phyloP scores from a whole-genome alignment of 1,139 yeast species.

The Saccharomycopsis crataegensis region DNA sequence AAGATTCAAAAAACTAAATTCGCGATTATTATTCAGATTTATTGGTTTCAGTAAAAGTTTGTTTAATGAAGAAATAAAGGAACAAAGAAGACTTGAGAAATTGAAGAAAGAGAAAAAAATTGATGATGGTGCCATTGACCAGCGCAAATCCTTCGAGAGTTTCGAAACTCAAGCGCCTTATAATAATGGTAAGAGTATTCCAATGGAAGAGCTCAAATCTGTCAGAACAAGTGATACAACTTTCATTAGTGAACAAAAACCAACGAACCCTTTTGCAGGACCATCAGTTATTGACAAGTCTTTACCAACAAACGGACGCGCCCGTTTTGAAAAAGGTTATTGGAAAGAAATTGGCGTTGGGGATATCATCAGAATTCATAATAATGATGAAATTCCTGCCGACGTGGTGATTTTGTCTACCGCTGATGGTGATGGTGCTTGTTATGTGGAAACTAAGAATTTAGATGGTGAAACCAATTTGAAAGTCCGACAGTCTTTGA shows the following conservation, averaged over 20 bases:
- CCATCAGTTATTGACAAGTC: slow-evolving; percentile 13
- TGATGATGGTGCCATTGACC: slow-evolving; percentile 11
- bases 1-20: slow-evolving; percentile 46
- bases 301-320: neutral
- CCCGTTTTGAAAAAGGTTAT: slow-evolving; percentile 51
- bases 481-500: slow-evolving; percentile 69
- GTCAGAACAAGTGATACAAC: slow-evolving; percentile 11
- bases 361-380: slow-evolving; percentile 74
- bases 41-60: slow-evolving; percentile 28
- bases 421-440: slow-evolving; percentile 82
- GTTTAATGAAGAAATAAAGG: slow-evolving; percentile 34
- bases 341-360: slow-evolving; percentile 94
- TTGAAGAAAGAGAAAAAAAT: slow-evolving; percentile 18
- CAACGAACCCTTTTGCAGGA: slow-evolving; percentile 15
- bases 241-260: slow-evolving; percentile 1
- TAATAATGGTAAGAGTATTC: slow-evolving; percentile 23
- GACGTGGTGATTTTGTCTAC: slow-evolving; percentile 76
- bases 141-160: slow-evolving; percentile 22
- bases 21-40: slow-evolving; percentile 29
- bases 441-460: slow-evolving; percentile 90
- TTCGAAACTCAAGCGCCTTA: slow-evolving; percentile 21
- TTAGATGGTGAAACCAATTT: slow-evolving; percentile 95
- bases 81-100: slow-evolving; percentile 22
- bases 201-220: slow-evolving; percentile 23
- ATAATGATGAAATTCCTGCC: slow-evolving; percentile 91